Evolutionary conservation across 495 filamentous ascomycete genomes (phyloP), one percentile per base, ranked within the genome.

Genomic region (Aspergillus sparsus): DNA sequence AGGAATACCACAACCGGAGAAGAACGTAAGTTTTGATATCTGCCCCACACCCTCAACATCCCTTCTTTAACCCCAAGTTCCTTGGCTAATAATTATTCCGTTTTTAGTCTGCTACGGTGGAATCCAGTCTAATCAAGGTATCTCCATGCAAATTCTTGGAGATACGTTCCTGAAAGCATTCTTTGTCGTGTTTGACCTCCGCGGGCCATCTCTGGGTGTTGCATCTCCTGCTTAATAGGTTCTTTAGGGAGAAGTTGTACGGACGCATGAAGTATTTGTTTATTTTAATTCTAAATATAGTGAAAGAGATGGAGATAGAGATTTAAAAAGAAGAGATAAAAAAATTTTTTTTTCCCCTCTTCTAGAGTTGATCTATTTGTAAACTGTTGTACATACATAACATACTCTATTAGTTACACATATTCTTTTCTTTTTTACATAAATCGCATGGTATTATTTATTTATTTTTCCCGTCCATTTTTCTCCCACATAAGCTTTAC

Each of bases 81-180:
- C 10, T 12, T 9, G 13, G 35, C 31, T 13, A 33, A 1, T 31
- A 5, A 27, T 31, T 34, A 5, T 27, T 46, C 36, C 27, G 49
- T 54, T 6, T 57, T 46, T 37, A 89, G 86, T 80, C 42, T 92
- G 89, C 76, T 89, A 85, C 61, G 88, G 88, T 56, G 89, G 87
- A 57, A 64, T 92, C 44, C 89, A 91, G 76, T 83, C 83, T 11
- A 89, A 83, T 41, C 62, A 65, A 8, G 81, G 80, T 6, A 77
- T 79, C 12, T 71, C 69, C 4, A 66, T 90, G 60, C 85, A 91
- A 68, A 88, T 95, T 67, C 88, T 86, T 62, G 91, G 91, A 10
- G 90, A 93, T 65, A 82, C 89, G 59, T 87, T 95, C 68, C 85
- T 95, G 68, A 91, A 90, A 73, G 81, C 87, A 18, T 83, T 89